Conservation (phyloP, 768 basidiomycete species). For the Gloeostereum incarnatum region DNA sequence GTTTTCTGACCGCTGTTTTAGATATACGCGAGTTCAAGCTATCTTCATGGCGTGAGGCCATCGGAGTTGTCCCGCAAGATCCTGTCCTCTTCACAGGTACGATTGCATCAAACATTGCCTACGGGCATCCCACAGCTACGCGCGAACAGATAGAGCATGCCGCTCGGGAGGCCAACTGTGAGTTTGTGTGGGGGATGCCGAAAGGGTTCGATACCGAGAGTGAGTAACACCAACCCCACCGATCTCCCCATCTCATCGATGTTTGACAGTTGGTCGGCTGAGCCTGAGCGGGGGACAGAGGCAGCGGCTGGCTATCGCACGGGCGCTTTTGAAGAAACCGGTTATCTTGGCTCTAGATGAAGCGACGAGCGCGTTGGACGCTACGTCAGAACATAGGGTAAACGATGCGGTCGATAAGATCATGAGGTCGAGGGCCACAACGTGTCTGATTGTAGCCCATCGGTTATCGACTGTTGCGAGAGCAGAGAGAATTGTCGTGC, state of each 20-base stretch:
- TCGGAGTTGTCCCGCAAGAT: constrained; percentile 95
- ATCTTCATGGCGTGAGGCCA: constrained; percentile 79
- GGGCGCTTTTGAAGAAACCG: constrained; percentile 85
- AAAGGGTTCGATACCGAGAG: constrained; percentile 91
- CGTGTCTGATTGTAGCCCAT: constrained; percentile 86
- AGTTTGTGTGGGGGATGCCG: constrained; percentile 93
- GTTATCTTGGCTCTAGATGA: constrained; percentile 85
- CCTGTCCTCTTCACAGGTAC: constrained; percentile 88
- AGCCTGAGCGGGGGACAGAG: constrained; percentile 75
- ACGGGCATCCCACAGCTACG: constrained; percentile 67
- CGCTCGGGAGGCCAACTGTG: constrained; percentile 88
- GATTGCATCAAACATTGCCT: constrained; percentile 92
- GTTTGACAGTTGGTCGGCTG: constrained; percentile 51
- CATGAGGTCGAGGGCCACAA: constrained; percentile 67
- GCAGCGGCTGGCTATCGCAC: constrained; percentile 74
- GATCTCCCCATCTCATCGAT: constrained; percentile 5
- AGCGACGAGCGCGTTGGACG: constrained; percentile 84
- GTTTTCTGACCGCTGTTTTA: constrained; percentile 15
- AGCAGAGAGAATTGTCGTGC: constrained; percentile 82
- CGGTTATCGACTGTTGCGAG: constrained; percentile 84
- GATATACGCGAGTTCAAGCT: constrained; percentile 84
- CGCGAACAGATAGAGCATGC: constrained; percentile 81
- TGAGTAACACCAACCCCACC: constrained; percentile 24
- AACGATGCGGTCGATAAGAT: constrained; percentile 91
- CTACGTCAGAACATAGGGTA: constrained; percentile 78